phyloP scores from a whole-genome alignment of 108 stramenopile genomes.

The Cylindrotheca closterium region DNA sequence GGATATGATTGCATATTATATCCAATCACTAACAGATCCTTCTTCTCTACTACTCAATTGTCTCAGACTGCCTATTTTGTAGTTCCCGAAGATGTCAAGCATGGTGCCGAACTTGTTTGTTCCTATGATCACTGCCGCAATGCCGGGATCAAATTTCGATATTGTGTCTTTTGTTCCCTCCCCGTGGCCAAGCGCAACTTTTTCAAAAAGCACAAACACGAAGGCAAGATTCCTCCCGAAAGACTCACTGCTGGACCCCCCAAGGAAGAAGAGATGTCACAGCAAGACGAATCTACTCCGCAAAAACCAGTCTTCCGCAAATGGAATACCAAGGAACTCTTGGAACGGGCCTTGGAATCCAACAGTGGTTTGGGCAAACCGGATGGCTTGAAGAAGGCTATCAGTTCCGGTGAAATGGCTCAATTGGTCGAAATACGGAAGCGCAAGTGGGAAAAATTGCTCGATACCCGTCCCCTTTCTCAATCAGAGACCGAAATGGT shows the following conservation, averaged over 20 bases:
- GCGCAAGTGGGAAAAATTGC: constrained; percentile 11
- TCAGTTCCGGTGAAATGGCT: neutral
- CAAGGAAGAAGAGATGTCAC: constrained; percentile 4
- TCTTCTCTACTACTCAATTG: neutral
- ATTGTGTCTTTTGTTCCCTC: constrained; percentile 65
- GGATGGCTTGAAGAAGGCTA: neutral
- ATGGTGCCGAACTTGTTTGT: constrained; percentile 80
- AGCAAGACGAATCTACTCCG: neutral
- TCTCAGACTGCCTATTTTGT: constrained; percentile 74
- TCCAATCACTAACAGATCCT: neutral
- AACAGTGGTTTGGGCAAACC: neutral
- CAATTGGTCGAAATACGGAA: neutral
- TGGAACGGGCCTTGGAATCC: constrained; percentile 9
- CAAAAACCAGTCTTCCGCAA: neutral
- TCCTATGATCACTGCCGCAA: constrained; percentile 78
- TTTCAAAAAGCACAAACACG: constrained; percentile 75
- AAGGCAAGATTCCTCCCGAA: constrained; percentile 11
- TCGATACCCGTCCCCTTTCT: constrained; percentile 1
- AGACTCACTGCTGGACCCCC: neutral
- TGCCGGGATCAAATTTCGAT: constrained; percentile 79
- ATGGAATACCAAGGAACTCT: neutral
- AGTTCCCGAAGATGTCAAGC: constrained; percentile 67
- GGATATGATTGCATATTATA: neutral
- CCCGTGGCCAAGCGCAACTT: constrained; percentile 86
- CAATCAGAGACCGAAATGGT: constrained; percentile 1